Base-by-base conservation (phyloP, 129 eudicot genomes). In the Apium graveolens region DNA sequence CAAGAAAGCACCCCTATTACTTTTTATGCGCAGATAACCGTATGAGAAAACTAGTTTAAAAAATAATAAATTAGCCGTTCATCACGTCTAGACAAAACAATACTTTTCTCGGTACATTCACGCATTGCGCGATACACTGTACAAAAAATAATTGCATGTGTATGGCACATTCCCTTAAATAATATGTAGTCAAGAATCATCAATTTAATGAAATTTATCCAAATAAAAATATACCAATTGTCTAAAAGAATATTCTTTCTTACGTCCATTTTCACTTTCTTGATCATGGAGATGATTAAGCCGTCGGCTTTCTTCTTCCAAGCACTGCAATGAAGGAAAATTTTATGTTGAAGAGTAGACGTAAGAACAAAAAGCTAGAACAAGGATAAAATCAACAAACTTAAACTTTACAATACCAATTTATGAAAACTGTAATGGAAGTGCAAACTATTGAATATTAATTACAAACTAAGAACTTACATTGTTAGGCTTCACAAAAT, bases 181-280 rank as follows among this genome's bases (percentile, higher is more conserved):
- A 38, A 38, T 4, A 38, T 1, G 3, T 38, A 2, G 41, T 38
- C 41, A 38, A 29, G 10, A 41, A 6, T 11, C 16, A 44, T 0
- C 27, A 38, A 13, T 57, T 11, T 21, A 6, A 37, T 13, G 3
- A 37, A 37, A 49, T 11, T 17, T 53, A 60, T 77, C 24, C 45
- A 66, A 75, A 76, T 63, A 38, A 42, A 24, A 69, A 76, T 62
- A 77, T 69, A 82, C 10, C 5, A 10, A 38, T 46, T 32, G 35
- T 21, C 65, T 38, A 38, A 85, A 91, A 95, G 98, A 97, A 95
- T 95, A 95, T 95, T 91, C 89, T 78, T 84, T 91, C 78, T 84
- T 89, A 35, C 85, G 96, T 73, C 97, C 94, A 81, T 87, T 90
- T 84, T 89, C 96, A 85, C 92, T 91, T 29, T 96, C 97, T 73